A percentile compares a stretch with the other conserved stretches of the same genome.
These are phyloP conservation scores for Taphrina sp. DNA, from an alignment of 1,139 yeast species.

Conservation along the genomic window DNA sequence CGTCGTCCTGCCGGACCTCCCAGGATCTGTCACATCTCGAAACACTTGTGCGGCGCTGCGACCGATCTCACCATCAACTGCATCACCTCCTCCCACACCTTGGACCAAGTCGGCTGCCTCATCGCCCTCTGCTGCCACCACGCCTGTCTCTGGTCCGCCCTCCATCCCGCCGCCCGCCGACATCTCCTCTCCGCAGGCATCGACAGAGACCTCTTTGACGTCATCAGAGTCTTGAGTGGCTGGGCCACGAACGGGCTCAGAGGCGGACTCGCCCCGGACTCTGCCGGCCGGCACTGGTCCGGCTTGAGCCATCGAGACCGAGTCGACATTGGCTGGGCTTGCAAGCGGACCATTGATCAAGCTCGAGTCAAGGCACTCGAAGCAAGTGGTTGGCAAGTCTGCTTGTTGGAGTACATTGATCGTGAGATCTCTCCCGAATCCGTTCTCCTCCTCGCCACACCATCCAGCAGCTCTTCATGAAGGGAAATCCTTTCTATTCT, in stretches of 20 bases:
- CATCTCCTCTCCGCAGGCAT: not conserved
- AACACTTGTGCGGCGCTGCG: conserved; percentile 19
- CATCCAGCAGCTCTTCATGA: too few relatives aligned
- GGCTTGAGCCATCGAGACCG: not conserved
- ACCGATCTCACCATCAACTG: conserved; percentile 15
- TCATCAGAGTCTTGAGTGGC: not conserved
- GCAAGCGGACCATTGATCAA: conserved; percentile 4
- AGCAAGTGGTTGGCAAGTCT: conserved; percentile 1
- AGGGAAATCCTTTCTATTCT: too few relatives aligned
- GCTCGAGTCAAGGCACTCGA: conserved; percentile 1
- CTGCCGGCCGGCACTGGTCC: conserved; percentile 1
- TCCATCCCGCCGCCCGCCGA: not conserved
- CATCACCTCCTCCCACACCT: not conserved
- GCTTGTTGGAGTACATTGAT: not conserved
- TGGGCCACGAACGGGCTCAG: not conserved
- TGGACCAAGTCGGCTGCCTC: not conserved
- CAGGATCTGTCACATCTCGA: conserved; percentile 6
- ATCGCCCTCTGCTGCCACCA: conserved; percentile 18
- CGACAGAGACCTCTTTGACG: not conserved
- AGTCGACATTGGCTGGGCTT: not conserved
- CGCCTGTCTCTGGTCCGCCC: conserved; percentile 1
- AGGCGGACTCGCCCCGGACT: not conserved
- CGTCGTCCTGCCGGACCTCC: too few relatives aligned
- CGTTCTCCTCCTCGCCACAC: conserved; percentile 6
- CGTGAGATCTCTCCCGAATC: conserved; percentile 6